Conservation (phyloP, 1,284 basidiomycete genomes). For the Leccinum solheimii region DNA sequence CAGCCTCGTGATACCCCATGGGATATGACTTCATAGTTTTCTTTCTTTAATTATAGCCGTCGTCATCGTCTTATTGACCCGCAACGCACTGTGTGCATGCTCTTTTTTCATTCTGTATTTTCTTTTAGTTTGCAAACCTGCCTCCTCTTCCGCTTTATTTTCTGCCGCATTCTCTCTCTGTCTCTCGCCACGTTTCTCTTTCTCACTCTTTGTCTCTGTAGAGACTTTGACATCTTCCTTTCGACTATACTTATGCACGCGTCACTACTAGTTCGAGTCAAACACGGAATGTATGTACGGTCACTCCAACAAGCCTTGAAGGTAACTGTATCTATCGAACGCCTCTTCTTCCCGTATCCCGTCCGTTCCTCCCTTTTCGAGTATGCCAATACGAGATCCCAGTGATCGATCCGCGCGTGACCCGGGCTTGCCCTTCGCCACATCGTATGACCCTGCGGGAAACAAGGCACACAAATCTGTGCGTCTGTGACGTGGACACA, state of each 20-base stretch:
- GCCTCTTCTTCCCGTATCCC: neutral
- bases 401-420: neutral
- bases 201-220: neutral
- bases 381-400: neutral
- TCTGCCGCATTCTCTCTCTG: neutral
- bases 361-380: neutral
- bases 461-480: neutral
- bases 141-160: neutral
- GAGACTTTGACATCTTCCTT: neutral
- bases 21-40: slow-evolving; percentile 12
- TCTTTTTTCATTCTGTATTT: neutral
- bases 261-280: neutral
- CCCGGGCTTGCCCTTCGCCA: neutral
- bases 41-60: slow-evolving; percentile 11
- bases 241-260: neutral
- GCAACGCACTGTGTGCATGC: neutral
- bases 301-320: neutral
- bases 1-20: slow-evolving; percentile 25
- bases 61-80: slow-evolving; percentile 3
- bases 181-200: neutral
- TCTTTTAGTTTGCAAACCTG: neutral
- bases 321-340: neutral
- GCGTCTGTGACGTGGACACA: neutral
- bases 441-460: neutral
- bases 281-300: neutral